These are phyloP conservation scores for Arthrinium phaeospermum DNA, from an alignment of 2,329 filamentous ascomycete genomes.

Conservation along the genomic window DNA sequence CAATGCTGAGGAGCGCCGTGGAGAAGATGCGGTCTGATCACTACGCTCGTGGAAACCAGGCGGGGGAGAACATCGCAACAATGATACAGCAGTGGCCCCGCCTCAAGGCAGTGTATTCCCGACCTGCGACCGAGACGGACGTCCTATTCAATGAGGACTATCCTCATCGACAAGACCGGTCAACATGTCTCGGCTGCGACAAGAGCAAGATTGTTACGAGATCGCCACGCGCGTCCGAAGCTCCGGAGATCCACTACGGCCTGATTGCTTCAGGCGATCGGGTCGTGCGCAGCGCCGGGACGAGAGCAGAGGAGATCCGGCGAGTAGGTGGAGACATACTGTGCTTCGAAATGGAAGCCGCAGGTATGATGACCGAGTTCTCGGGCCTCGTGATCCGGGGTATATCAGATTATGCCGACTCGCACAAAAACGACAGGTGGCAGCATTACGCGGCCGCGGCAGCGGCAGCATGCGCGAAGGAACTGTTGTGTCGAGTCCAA, in stretches of 20 bases:
- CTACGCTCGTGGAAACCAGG: slow-evolving; percentile 23
- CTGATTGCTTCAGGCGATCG: slow-evolving; percentile 27
- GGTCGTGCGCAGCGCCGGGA: slow-evolving; percentile 25
- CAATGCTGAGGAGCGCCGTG: slow-evolving; percentile 27
- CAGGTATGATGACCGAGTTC: slow-evolving; percentile 38
- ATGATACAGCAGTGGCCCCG: slow-evolving; percentile 23
- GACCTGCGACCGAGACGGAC: slow-evolving; percentile 25
- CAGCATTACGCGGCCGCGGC: slow-evolving; percentile 32
- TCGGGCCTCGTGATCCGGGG: slow-evolving; percentile 39
- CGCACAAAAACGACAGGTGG: slow-evolving; percentile 34
- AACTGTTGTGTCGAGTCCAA: slow-evolving; percentile 23
- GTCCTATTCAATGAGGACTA: slow-evolving; percentile 27
- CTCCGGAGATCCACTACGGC: slow-evolving; percentile 25
- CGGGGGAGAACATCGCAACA: slow-evolving; percentile 15
- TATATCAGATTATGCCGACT: slow-evolving; percentile 40
- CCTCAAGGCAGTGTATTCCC: slow-evolving; percentile 23
- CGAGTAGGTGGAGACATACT: slow-evolving; percentile 21
- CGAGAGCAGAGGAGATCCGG: slow-evolving; percentile 6
- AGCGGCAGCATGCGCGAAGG: slow-evolving; percentile 35
- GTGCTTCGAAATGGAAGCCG: slow-evolving; percentile 30
- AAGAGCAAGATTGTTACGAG: background rate
- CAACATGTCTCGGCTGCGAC: slow-evolving; percentile 24
- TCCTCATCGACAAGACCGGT: background rate
- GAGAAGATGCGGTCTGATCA: slow-evolving; percentile 29
- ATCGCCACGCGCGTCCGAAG: background rate